Base-by-base conservation (phyloP, 345 rosid genomes). In the Corchorus capsularis region DNA sequence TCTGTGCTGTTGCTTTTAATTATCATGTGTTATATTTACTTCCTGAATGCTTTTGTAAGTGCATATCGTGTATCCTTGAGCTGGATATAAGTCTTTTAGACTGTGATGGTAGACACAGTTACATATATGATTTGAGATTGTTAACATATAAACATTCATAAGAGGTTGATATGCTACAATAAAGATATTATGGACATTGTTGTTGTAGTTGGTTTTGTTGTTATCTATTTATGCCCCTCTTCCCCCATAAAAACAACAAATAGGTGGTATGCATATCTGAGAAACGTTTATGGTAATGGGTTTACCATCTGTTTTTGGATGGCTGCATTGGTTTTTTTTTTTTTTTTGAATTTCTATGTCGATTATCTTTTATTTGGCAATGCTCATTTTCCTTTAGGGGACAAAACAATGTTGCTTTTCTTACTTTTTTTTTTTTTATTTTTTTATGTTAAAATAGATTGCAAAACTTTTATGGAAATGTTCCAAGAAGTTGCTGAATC, bases 381-480 rank as follows among this genome's bases (percentile, higher is more conserved):
- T 6, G 57, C 7, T 43, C 8, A 11, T 17, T 59, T 22, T 20
- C 6, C 27, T 43, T 45, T 32, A 34, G 22, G 43, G 8, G 9
- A 27, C 13, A 5, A 41, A 6, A 27, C 27, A 27, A 27, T 27
- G 27, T 27, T 27, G 27, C 27, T 27, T 27, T 27, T 27, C 27
- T 27, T 27, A 27, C 27, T n/a, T n/a, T n/a, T n/a, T n/a, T 20
- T 60, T n/a, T 6, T 50, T 53, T 9, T 19, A 14, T 19, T 52
- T 60, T 55, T 15, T 43, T 37, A 27, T 27, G 27, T 76, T 4
- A 0, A 32, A 32, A 43, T 87, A 94, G 98, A 94, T 78, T 90
- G 97, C 86, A 94, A 91, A 83, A 83, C 81, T 27, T 94, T 94
- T 74, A 94, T 90, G 98, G 91, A 94, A 70, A 87, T 6, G 71